phyloP scores from a whole-genome alignment of 768 basidiomycete genomes.

The Artomyces pyxidatus region DNA sequence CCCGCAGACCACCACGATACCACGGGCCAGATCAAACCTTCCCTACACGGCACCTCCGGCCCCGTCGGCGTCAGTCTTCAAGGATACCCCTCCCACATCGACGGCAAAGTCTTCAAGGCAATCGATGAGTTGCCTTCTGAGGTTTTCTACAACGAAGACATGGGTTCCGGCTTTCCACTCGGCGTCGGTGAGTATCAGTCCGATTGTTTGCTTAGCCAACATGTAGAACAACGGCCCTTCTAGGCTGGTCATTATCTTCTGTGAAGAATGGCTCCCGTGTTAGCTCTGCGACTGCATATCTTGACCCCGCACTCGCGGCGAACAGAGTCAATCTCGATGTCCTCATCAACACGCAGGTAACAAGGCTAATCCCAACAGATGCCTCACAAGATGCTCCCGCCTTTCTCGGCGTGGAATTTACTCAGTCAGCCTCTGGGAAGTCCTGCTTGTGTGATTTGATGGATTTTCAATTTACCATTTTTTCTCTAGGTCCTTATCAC shows the following conservation, averaged over 20 bases:
- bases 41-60: constrained; percentile 29
- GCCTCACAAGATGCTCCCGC: neutral
- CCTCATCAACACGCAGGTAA: constrained; percentile 2
- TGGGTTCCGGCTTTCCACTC: constrained; percentile 32
- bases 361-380: constrained; percentile 1
- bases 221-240: neutral
- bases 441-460: neutral
- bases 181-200: constrained; percentile 29
- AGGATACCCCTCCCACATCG: constrained; percentile 13
- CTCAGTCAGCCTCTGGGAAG: neutral
- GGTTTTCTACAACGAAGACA: constrained; percentile 34
- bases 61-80: constrained; percentile 18
- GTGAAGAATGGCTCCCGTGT: constrained; percentile 2
- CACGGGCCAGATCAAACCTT: constrained; percentile 29
- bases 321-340: neutral
- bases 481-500: neutral
- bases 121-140: constrained; percentile 28
- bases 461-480: neutral
- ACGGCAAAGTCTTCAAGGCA: constrained; percentile 28
- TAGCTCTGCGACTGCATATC: constrained; percentile 4
- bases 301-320: neutral
- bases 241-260: constrained; percentile 1
- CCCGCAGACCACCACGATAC: constrained; percentile 32
- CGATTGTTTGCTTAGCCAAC: neutral
- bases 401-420: constrained; percentile 2